A percentile compares a stretch with the other conserved stretches of the same genome.
phyloP scores from a whole-genome alignment of 306 rosid species.

The Cucurbita argyrosperma region DNA sequence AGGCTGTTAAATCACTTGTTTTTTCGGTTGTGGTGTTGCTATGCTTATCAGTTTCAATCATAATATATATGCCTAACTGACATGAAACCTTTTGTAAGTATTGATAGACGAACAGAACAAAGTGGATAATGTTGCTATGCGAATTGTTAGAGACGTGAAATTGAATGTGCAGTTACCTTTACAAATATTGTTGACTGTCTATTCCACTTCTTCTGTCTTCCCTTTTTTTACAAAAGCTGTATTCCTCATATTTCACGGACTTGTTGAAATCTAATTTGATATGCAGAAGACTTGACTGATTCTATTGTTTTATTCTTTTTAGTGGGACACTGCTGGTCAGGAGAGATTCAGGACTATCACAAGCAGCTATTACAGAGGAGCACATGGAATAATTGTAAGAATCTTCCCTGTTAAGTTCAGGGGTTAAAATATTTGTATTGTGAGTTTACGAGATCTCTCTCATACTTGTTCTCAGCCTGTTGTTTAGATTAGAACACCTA shows the following conservation, averaged over 20 bases:
- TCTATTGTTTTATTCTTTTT: slow-evolving; percentile 8
- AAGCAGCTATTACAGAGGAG: slow-evolving; percentile 97
- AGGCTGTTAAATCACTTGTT: neutral
- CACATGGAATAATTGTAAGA: slow-evolving; percentile 90
- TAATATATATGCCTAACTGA: neutral
- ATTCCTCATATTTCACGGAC: neutral
- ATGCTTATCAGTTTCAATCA: neutral
- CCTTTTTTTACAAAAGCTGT: neutral
- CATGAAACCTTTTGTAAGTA: neutral
- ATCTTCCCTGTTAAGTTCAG: neutral
- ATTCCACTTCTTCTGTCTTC: neutral
- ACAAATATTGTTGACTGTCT: neutral
- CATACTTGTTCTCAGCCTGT: neutral
- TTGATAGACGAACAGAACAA: neutral
- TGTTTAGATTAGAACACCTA: neutral
- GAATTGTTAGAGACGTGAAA: neutral
- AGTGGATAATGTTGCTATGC: neutral
- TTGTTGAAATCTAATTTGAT: neutral
- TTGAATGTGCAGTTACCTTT: neutral
- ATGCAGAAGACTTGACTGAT: neutral
- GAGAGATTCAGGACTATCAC: slow-evolving; percentile 98
- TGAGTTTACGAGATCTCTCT: neutral
- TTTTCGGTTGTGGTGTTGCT: neutral
- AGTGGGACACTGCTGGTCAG: slow-evolving; percentile 99
- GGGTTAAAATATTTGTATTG: neutral